Conservation (phyloP, 371 early-diverging fungal species). For the Saksenaea vasiformis region DNA sequence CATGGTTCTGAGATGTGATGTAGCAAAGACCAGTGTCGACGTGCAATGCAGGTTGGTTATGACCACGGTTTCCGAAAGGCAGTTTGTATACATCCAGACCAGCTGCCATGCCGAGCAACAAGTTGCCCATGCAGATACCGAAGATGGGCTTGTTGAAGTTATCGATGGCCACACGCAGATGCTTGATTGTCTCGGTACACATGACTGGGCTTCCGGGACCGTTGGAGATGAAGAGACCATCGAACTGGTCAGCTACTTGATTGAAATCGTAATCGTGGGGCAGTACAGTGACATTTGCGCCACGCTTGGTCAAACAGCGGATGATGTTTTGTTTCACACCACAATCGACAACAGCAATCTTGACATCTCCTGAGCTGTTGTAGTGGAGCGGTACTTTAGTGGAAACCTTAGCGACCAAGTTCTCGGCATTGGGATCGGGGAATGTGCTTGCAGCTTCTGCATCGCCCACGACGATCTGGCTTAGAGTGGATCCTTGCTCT, state of each 20-base stretch:
- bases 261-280: slow-evolving; percentile 84
- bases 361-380: slow-evolving; percentile 74
- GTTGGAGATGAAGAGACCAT: slow-evolving; percentile 93
- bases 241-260: slow-evolving; percentile 59
- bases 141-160: slow-evolving; percentile 83
- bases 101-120: slow-evolving; percentile 88
- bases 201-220: slow-evolving; percentile 90
- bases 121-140: slow-evolving; percentile 98
- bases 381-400: slow-evolving; percentile 66
- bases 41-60: slow-evolving; percentile 92
- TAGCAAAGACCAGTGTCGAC: slow-evolving; percentile 73
- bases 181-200: slow-evolving; percentile 66
- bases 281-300: slow-evolving; percentile 82
- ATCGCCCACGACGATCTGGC: slow-evolving; percentile 73
- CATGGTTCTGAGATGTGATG: slow-evolving; percentile 97
- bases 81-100: slow-evolving; percentile 87
- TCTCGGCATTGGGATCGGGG: slow-evolving; percentile 76
- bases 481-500: slow-evolving; percentile 86
- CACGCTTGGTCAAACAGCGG: slow-evolving; percentile 78
- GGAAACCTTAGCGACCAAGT: slow-evolving; percentile 57
- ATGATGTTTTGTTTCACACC: slow-evolving; percentile 94
- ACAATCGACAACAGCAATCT: slow-evolving; percentile 83
- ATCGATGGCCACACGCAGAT: slow-evolving; percentile 66
- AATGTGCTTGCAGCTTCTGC: slow-evolving; percentile 32
- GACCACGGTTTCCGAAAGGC: slow-evolving; percentile 95